phyloP scores from a whole-genome alignment of 805 yeast species.

The Pichia exigua region DNA sequence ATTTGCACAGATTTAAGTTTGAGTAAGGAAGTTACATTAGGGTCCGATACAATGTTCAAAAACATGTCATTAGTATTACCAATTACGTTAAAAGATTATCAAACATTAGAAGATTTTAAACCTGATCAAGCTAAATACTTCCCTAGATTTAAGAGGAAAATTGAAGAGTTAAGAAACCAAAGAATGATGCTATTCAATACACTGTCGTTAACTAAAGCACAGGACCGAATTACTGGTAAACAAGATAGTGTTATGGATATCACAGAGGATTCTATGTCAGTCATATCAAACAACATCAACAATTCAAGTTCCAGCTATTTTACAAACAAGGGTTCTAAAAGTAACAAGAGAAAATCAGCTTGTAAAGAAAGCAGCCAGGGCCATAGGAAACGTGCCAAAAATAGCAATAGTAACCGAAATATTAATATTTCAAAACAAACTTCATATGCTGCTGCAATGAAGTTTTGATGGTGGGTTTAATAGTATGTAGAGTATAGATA shows the following conservation, averaged over 20 bases:
- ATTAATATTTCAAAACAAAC: neutral
- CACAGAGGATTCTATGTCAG: neutral
- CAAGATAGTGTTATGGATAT: neutral
- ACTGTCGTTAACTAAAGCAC: neutral
- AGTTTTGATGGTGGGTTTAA: neutral
- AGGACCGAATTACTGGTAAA: neutral
- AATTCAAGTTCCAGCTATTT: neutral
- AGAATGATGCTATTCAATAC: conserved; percentile 15
- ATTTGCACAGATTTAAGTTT: conserved; percentile 35
- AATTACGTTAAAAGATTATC: conserved; percentile 38
- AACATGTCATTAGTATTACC: conserved; percentile 54
- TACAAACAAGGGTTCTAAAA: neutral
- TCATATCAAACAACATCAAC: neutral
- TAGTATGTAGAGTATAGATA: neutral
- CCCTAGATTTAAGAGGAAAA: conserved; percentile 16
- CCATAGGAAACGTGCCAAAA: neutral
- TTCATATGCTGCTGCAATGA: neutral
- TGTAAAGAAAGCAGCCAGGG: neutral
- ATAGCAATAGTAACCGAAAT: neutral
- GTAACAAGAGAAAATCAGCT: neutral
- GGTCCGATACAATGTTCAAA: conserved; percentile 35
- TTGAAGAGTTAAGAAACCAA: conserved; percentile 17
- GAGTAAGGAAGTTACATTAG: conserved; percentile 28
- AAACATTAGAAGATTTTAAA: conserved; percentile 31
- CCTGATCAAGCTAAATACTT: conserved; percentile 24